Percentiles rank a stretch among this genome's conserved stretches.
Evolutionary conservation across 441 rosid genomes (phyloP).

Genomic region (Croton laevigatus): DNA sequence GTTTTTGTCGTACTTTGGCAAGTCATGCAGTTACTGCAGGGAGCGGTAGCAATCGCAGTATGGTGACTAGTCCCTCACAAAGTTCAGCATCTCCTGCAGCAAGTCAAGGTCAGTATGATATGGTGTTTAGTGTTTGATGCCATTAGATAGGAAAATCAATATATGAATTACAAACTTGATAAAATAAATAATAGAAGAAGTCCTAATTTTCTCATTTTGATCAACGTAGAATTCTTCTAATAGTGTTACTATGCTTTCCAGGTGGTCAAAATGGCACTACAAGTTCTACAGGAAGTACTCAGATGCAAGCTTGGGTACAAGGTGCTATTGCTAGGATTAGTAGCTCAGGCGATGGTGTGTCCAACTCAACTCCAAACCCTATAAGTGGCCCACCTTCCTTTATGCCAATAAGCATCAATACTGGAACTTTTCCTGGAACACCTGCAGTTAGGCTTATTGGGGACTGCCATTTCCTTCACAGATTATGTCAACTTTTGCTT

Average conservation of each 20-base stretch:
- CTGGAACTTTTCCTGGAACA: conserved; percentile 99
- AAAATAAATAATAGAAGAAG: no score
- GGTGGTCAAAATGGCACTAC: conserved; percentile 80
- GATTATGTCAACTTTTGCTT: conserved; percentile 92
- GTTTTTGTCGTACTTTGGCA: conserved; percentile 98
- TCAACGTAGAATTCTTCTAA: conserved; percentile 5
- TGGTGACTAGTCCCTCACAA: conserved; percentile 88
- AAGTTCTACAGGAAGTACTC: conserved; percentile 90
- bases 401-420: conserved; percentile 98
- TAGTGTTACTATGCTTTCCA: conserved; percentile 31
- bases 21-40: conserved; percentile 97
- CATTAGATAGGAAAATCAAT: not conserved
- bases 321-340: conserved; percentile 98
- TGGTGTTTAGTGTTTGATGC: conserved; percentile 4
- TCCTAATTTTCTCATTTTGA: not conserved
- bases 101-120: conserved; percentile 64
- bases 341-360: conserved; percentile 71
- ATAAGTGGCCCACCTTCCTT: conserved; percentile 81
- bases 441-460: conserved; percentile 99
- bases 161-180: no score
- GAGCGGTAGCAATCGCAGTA: conserved; percentile 81
- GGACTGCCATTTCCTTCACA: conserved; percentile 98
- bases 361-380: conserved; percentile 65
- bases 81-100: conserved; percentile 70
- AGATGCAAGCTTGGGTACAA: conserved; percentile 99